Conservation (phyloP, 23 red algal species). For the Gracilaria caudata region DNA sequence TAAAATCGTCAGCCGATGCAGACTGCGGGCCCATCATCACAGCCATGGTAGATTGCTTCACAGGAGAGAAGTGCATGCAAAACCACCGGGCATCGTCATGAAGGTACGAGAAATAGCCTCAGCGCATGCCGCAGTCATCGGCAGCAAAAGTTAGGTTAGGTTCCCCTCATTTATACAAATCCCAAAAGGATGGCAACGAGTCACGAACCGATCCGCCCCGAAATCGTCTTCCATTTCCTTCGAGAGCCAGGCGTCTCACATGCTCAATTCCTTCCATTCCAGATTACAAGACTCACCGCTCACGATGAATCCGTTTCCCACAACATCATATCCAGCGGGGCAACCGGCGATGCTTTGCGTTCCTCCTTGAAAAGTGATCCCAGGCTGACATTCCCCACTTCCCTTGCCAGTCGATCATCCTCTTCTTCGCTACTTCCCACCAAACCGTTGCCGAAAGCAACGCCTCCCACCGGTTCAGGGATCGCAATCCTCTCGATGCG, state of each 20-base stretch:
- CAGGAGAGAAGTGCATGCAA: slow-evolving; percentile 4
- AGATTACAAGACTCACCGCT: not conserved
- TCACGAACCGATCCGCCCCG: not conserved
- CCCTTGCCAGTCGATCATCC: not conserved
- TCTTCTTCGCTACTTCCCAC: not conserved
- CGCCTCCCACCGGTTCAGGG: slow-evolving; percentile 21
- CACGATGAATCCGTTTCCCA: slow-evolving; percentile 30
- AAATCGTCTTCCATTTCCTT: not conserved
- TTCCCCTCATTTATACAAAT: slow-evolving; percentile 32
- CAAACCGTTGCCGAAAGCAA: not conserved
- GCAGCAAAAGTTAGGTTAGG: slow-evolving; percentile 41
- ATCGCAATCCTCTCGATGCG: slow-evolving; percentile 48
- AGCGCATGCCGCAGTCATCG: slow-evolving; percentile 15
- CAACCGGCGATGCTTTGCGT: slow-evolving; percentile 58
- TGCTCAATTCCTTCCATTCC: slow-evolving; percentile 19
- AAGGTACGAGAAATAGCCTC: slow-evolving; percentile 7
- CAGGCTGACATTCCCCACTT: not conserved
- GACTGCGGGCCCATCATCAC: slow-evolving; percentile 13
- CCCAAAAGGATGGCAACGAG: not conserved
- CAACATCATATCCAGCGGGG: slow-evolving; percentile 43
- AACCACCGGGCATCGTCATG: slow-evolving; percentile 3
- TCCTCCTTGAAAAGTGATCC: slow-evolving; percentile 43
- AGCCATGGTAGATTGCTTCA: slow-evolving; percentile 10
- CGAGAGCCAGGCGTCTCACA: not conserved
- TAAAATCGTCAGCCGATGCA: slow-evolving; percentile 32